phyloP scores from a whole-genome alignment of 225 moss, liverwort and hornwort genomes.

The Neckera pumila region DNA sequence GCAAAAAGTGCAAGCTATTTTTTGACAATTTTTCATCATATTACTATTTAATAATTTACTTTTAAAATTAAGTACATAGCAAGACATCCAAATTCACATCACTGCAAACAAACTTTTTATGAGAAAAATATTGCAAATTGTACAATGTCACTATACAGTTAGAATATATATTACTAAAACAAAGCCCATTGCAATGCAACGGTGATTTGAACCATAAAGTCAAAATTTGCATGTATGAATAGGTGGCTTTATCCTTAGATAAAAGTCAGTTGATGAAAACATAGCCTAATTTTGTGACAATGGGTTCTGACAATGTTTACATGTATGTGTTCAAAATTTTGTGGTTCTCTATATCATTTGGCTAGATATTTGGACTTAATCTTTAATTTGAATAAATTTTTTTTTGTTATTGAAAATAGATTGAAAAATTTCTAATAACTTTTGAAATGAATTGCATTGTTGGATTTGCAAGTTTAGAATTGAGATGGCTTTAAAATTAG shows the following conservation, averaged over 20 bases:
- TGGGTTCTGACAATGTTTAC: neutral
- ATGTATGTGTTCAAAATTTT: neutral
- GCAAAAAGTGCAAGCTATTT: neutral
- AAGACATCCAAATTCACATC: neutral
- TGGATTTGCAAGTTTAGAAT: neutral
- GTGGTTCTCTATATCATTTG: neutral
- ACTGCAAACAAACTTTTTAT: neutral
- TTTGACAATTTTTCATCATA: neutral
- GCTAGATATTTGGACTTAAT: neutral
- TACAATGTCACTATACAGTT: neutral
- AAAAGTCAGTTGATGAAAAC: neutral
- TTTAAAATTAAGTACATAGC: neutral
- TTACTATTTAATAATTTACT: neutral
- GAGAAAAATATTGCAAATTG: neutral
- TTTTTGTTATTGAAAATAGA: neutral
- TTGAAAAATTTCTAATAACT: neutral
- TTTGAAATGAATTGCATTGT: neutral
- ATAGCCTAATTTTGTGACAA: neutral
- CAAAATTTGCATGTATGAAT: neutral
- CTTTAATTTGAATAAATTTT: neutral
- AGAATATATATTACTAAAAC: neutral
- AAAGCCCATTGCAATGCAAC: neutral
- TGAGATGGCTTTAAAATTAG: neutral
- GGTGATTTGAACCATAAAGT: neutral
- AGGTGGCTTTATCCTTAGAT: neutral